These are phyloP conservation scores for Hygrocybe coccinea DNA, from an alignment of 768 basidiomycete genomes.

Conservation along the genomic window DNA sequence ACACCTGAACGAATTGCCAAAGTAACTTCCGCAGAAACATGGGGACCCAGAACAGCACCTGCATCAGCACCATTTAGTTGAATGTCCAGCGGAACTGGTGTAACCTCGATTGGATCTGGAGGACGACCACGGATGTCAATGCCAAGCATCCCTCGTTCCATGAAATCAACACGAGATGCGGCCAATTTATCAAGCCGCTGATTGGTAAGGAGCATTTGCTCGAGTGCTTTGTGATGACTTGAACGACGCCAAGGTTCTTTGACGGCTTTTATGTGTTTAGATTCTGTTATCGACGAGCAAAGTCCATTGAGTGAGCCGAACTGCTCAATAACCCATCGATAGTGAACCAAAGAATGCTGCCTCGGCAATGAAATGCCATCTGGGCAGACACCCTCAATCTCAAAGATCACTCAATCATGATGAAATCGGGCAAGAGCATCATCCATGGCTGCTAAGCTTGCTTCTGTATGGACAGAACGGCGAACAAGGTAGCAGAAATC, in stretches of 20 bases:
- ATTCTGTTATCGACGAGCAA: constrained; percentile 23
- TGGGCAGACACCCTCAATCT: constrained; percentile 3
- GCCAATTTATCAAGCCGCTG: constrained; percentile 20
- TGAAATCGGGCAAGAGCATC: constrained; percentile 11
- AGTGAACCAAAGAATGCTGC: constrained; percentile 19
- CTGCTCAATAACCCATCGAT: constrained; percentile 9
- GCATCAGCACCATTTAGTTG: too few species aligned
- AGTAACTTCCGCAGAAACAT: too few species aligned
- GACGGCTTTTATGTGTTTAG: constrained; percentile 22
- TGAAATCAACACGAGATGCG: constrained; percentile 14
- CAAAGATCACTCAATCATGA: constrained; percentile 13
- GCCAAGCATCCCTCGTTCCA: constrained; percentile 14
- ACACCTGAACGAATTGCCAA: too few species aligned
- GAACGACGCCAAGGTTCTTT: constrained; percentile 22
- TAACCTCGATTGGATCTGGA: too few species aligned
- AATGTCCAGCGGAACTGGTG: too few species aligned
- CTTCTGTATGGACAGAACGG: constrained; percentile 10
- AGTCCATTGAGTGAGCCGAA: constrained; percentile 19
- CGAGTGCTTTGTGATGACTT: constrained; percentile 16
- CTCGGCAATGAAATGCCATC: constrained; percentile 16
- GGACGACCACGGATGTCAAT: too few species aligned
- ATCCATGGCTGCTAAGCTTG: constrained; percentile 1
- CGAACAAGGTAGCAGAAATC: constrained; percentile 23
- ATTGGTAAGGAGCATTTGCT: constrained; percentile 22
- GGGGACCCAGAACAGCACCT: too few species aligned